These are phyloP conservation scores for Candida endomychidarum DNA, from an alignment of 805 yeast genomes.

Conservation along the genomic window DNA sequence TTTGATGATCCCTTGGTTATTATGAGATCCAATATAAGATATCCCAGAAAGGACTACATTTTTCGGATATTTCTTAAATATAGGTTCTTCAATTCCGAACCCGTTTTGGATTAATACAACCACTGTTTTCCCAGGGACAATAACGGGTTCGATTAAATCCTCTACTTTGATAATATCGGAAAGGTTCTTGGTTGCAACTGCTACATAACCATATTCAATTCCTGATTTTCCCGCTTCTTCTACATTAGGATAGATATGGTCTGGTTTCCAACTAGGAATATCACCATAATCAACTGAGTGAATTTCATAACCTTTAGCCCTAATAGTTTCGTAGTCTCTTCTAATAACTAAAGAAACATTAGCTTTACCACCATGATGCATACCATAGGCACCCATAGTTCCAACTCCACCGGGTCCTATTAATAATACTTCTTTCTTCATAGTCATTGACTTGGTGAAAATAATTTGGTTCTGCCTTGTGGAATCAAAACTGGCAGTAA, in stretches of 20 bases:
- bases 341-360: constrained; percentile 33
- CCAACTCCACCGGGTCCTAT: constrained; percentile 43
- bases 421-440: constrained; percentile 7
- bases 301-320: constrained; percentile 28
- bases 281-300: constrained; percentile 32
- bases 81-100: constrained; percentile 18
- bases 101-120: constrained; percentile 28
- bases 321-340: constrained; percentile 30
- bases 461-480: too few relatives aligned
- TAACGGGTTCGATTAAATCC: constrained; percentile 18
- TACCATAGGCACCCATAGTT: constrained; percentile 28
- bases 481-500: too few relatives aligned
- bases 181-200: constrained; percentile 34
- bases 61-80: constrained; percentile 20
- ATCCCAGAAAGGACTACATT: constrained; percentile 31
- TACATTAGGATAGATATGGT: constrained; percentile 24
- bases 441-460: too few relatives aligned
- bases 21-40: constrained; percentile 32
- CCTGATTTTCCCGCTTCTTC: constrained; percentile 24
- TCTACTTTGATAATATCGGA: constrained; percentile 22
- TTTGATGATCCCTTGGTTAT: constrained; percentile 23
- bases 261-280: constrained; percentile 22
- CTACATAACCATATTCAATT: constrained; percentile 30
- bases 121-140: constrained; percentile 16
- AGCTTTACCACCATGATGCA: constrained; percentile 24